phyloP scores from a whole-genome alignment of 164 flowering plant genomes.

The Malania oleifera region DNA sequence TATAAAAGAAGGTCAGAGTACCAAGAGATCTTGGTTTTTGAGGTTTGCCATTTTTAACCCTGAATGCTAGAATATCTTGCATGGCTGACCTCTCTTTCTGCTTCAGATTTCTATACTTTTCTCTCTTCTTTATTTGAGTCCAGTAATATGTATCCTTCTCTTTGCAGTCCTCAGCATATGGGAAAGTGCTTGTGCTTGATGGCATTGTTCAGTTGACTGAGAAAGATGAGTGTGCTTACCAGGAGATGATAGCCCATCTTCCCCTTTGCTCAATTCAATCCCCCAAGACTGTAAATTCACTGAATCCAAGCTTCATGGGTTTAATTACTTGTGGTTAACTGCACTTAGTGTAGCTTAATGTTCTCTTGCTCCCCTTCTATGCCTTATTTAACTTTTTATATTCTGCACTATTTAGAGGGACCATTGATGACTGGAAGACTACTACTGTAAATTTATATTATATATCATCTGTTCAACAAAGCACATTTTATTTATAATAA shows the following conservation, averaged over 20 bases:
- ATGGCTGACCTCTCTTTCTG: not conserved
- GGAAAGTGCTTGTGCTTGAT: conserved; percentile 95
- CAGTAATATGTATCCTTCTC: conserved; percentile 8
- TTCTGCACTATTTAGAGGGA: too few relatives aligned
- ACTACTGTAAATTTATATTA: too few relatives aligned
- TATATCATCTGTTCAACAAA: too few relatives aligned
- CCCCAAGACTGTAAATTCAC: conserved; percentile 67
- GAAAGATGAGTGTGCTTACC: conserved; percentile 98
- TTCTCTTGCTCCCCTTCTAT: too few relatives aligned
- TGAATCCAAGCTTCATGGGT: not conserved
- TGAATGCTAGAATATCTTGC: conserved; percentile 1
- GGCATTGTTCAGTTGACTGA: conserved; percentile 96
- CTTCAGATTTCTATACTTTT: not conserved
- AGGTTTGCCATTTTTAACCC: conserved; percentile 41
- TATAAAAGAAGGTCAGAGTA: conserved; percentile 65
- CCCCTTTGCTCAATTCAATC: conserved; percentile 93
- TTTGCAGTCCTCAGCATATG: conserved; percentile 77
- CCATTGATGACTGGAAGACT: too few relatives aligned
- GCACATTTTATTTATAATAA: too few relatives aligned
- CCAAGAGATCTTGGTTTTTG: conserved; percentile 91
- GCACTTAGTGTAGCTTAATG: too few relatives aligned
- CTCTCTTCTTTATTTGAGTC: not conserved
- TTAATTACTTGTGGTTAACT: not conserved
- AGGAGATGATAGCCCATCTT: conserved; percentile 96
- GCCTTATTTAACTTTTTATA: too few relatives aligned